phyloP scores from a whole-genome alignment of 306 rosid species.

The Quercus aquifolioides region DNA sequence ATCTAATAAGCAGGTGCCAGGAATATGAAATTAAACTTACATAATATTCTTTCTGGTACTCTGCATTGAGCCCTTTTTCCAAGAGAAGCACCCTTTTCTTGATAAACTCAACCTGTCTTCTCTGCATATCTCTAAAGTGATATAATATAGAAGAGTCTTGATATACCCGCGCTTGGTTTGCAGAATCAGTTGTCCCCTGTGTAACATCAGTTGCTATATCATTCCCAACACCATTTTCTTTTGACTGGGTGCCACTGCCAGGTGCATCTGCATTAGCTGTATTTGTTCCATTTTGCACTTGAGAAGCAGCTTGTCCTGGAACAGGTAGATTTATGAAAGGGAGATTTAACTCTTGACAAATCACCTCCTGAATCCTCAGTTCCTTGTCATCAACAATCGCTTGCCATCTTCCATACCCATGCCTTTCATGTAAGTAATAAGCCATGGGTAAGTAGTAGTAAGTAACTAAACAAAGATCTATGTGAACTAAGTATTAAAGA shows the following conservation, averaged over 20 bases:
- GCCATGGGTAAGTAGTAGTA: background rate
- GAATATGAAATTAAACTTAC: slow-evolving; percentile 46
- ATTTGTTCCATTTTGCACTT: slow-evolving; percentile 59
- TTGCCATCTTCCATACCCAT: slow-evolving; percentile 99
- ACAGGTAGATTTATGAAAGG: slow-evolving; percentile 67
- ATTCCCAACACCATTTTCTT: slow-evolving; percentile 63
- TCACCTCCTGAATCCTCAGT: slow-evolving; percentile 80
- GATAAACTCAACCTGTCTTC: slow-evolving; percentile 89
- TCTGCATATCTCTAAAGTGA: slow-evolving; percentile 94
- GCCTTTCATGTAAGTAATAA: slow-evolving; percentile 40
- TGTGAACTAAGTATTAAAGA: background rate
- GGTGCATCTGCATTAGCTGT: slow-evolving; percentile 44
- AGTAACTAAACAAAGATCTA: slow-evolving; percentile 2
- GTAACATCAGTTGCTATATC: slow-evolving; percentile 48
- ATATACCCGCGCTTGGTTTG: slow-evolving; percentile 52
- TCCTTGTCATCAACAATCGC: slow-evolving; percentile 93
- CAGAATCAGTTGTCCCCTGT: slow-evolving; percentile 57
- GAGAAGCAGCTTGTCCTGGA: slow-evolving; percentile 61
- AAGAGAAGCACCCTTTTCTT: slow-evolving; percentile 96
- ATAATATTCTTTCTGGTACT: slow-evolving; percentile 79
- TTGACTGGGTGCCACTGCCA: slow-evolving; percentile 44
- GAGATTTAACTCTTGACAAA: slow-evolving; percentile 96
- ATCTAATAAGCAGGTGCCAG: slow-evolving; percentile 5
- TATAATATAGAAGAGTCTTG: slow-evolving; percentile 60
- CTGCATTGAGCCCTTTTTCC: slow-evolving; percentile 92